Conservation (phyloP, 2,329 filamentous ascomycete genomes). For the Neurospora sp. region DNA sequence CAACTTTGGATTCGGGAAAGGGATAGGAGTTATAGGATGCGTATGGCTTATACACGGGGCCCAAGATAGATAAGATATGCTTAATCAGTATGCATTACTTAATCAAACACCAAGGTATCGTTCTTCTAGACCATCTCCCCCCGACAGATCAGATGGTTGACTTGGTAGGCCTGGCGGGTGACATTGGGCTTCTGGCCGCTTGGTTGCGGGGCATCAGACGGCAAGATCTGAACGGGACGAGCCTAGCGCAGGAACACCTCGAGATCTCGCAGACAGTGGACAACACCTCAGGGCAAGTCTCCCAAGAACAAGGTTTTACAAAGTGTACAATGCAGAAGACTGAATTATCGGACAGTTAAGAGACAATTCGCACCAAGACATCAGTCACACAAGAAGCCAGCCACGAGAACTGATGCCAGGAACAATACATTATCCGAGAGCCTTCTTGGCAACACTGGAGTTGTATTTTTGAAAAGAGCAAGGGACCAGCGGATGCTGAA, state of each 20-base stretch:
- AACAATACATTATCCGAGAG: not conserved
- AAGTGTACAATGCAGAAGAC: not conserved
- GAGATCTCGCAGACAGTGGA: not conserved
- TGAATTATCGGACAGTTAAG: not conserved
- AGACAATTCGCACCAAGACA: not conserved
- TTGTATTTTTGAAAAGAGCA: not conserved
- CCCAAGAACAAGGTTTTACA: not conserved
- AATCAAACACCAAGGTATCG: not conserved
- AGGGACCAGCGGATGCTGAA: not conserved
- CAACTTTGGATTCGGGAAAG: not conserved
- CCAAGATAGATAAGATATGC: not conserved
- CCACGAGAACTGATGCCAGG: not conserved
- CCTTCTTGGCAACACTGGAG: not conserved
- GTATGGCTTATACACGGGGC: not conserved
- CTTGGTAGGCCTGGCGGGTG: not conserved
- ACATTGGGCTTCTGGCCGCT: not conserved
- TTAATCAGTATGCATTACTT: not conserved
- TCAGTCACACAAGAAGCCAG: not conserved
- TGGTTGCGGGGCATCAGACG: not conserved
- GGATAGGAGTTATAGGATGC: not conserved
- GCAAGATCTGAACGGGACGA: not conserved
- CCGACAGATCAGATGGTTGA: not conserved
- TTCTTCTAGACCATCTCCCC: not conserved
- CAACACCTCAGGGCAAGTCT: not conserved
- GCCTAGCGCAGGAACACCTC: not conserved